Conservation (phyloP, 768 basidiomycete genomes). For the Cyclocybe aegerita region DNA sequence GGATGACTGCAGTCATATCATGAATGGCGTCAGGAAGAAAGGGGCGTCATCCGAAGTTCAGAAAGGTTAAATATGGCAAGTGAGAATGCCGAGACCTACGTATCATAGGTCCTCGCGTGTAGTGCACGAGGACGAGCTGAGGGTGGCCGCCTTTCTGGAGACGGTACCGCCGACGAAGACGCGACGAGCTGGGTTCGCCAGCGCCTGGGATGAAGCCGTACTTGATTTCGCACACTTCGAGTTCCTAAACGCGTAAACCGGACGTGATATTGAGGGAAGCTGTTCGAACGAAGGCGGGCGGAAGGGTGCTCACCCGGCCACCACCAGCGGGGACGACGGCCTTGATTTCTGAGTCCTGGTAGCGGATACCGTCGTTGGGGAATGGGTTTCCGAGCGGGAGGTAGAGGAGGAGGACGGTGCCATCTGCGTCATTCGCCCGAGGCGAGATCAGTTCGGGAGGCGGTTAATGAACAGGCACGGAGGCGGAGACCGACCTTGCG, state of each 20-base stretch:
- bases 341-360: constrained; percentile 69
- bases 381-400: constrained; percentile 58
- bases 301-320: constrained; percentile 48
- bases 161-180: constrained; percentile 70
- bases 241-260: constrained; percentile 46
- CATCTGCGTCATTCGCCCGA: constrained; percentile 57
- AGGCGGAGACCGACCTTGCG: constrained; percentile 48
- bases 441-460: constrained; percentile 1
- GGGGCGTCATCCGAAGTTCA: neutral
- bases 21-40: constrained; percentile 2
- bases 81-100: constrained; percentile 45
- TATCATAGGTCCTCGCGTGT: constrained; percentile 60
- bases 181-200: constrained; percentile 61
- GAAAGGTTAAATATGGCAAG: constrained; percentile 2
- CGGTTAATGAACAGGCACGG: neutral
- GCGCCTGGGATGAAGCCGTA: constrained; percentile 74
- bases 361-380: constrained; percentile 77
- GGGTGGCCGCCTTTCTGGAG: constrained; percentile 72
- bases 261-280: neutral
- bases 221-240: constrained; percentile 74
- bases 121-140: constrained; percentile 75
- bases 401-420: constrained; percentile 53
- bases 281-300: neutral
- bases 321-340: constrained; percentile 48
- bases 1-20: constrained; percentile 45